These are phyloP conservation scores for Candida loeiensis DNA, from an alignment of 805 yeast species.

Conservation along the genomic window DNA sequence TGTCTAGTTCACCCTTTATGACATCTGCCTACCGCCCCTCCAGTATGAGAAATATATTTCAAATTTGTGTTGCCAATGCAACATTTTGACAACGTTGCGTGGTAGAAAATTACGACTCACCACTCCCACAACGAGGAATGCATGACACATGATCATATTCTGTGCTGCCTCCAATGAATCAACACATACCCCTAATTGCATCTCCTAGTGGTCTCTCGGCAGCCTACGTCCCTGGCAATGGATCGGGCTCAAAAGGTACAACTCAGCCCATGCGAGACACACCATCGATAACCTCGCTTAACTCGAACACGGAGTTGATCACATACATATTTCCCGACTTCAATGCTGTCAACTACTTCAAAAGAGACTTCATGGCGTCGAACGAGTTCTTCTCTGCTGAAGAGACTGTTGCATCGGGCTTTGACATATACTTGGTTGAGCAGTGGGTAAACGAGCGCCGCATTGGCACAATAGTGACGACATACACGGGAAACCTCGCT, in stretches of 20 bases:
- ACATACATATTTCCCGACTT: constrained; percentile 55
- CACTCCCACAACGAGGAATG: neutral
- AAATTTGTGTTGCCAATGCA: neutral
- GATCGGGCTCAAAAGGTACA: neutral
- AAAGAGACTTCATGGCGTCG: constrained; percentile 31
- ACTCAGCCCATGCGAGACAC: neutral
- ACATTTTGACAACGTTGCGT: neutral
- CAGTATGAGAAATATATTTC: too few relatives aligned
- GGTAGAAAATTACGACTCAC: neutral
- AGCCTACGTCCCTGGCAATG: neutral
- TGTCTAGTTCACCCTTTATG: too few relatives aligned
- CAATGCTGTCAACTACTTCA: constrained; percentile 48
- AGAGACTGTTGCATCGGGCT: constrained; percentile 58
- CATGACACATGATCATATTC: neutral
- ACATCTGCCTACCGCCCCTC: too few relatives aligned
- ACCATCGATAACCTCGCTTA: neutral
- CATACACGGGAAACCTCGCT: constrained; percentile 80
- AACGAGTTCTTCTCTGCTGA: constrained; percentile 42
- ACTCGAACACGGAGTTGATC: constrained; percentile 15
- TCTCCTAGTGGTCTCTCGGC: neutral
- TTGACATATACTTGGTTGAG: constrained; percentile 87
- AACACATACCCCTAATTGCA: neutral
- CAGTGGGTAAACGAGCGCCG: constrained; percentile 86
- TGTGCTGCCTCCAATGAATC: constrained; percentile 1
- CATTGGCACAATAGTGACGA: constrained; percentile 64